phyloP scores from a whole-genome alignment of 2,329 filamentous ascomycete species.

The Penicillium sp. region DNA sequence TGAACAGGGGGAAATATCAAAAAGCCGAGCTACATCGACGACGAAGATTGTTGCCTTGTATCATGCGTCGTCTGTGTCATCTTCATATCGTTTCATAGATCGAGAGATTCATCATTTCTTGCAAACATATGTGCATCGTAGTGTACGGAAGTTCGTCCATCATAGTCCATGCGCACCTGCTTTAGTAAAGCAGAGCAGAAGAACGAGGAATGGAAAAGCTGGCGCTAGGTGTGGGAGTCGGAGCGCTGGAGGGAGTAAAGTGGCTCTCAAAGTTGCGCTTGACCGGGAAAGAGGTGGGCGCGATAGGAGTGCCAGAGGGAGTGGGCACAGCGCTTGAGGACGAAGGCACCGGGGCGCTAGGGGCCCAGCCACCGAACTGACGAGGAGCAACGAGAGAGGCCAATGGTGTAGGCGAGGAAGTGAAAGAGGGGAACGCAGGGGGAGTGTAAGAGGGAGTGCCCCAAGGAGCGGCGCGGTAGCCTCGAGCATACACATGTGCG shows the following conservation, averaged over 20 bases:
- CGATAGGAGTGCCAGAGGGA: not conserved
- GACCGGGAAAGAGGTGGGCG: not conserved
- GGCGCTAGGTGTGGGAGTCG: constrained; percentile 10
- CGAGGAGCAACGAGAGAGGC: not conserved
- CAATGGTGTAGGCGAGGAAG: not conserved
- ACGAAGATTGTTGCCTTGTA: constrained; percentile 1
- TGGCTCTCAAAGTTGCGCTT: not conserved
- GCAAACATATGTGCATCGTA: not conserved
- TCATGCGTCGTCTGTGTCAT: constrained; percentile 2
- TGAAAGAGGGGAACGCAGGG: not conserved
- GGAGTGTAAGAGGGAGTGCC: not conserved
- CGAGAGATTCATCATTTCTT: not conserved
- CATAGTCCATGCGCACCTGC: not conserved
- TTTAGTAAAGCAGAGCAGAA: constrained; percentile 15
- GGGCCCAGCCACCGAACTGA: not conserved
- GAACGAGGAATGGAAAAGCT: constrained; percentile 10
- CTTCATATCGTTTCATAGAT: not conserved
- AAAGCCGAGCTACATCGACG: not conserved
- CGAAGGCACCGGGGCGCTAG: constrained; percentile 1
- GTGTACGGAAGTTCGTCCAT: not conserved
- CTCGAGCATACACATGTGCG: not conserved
- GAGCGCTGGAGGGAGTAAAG: not conserved
- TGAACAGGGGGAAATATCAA: not conserved
- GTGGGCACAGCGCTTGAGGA: not conserved
- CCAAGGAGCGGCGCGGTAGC: not conserved